phyloP scores from a whole-genome alignment of 2,329 filamentous ascomycete genomes.

The Dothideomycetes sp. region DNA sequence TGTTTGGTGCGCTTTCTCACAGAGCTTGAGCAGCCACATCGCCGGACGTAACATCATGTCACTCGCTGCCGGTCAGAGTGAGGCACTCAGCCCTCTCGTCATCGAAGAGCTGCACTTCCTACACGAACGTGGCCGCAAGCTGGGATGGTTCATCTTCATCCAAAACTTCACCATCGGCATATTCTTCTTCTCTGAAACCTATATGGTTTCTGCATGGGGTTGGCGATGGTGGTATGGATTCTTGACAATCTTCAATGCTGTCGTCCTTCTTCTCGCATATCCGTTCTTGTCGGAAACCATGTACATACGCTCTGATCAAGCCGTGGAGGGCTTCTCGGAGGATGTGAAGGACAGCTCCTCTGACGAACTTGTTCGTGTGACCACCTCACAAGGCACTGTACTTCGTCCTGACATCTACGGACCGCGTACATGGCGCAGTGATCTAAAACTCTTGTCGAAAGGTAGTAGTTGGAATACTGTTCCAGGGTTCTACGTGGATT shows the following conservation, averaged over 20 bases:
- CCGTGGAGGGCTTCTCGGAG: slow-evolving; percentile 2
- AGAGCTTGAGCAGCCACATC: slow-evolving; percentile 20
- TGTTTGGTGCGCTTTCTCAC: slow-evolving; percentile 20
- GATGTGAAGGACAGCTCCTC: slow-evolving; percentile 5
- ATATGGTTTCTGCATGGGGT: neutral
- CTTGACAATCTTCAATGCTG: neutral
- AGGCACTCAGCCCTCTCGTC: slow-evolving; percentile 19
- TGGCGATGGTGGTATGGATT: neutral
- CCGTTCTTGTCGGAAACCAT: neutral
- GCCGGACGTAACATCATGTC: slow-evolving; percentile 23
- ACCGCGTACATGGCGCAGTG: slow-evolving; percentile 6
- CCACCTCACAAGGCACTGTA: slow-evolving; percentile 2
- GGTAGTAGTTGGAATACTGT: slow-evolving; percentile 2
- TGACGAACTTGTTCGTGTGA: slow-evolving; percentile 10
- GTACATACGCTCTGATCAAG: neutral
- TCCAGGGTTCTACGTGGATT: slow-evolving; percentile 19
- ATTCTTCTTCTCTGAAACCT: neutral
- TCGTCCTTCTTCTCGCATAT: neutral
- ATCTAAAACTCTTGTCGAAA: slow-evolving; percentile 6
- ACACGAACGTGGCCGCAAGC: slow-evolving; percentile 11
- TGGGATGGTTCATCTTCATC: neutral
- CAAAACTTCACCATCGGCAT: neutral
- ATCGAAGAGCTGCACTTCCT: slow-evolving; percentile 16
- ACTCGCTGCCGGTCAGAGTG: slow-evolving; percentile 22
- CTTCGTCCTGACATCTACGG: slow-evolving; percentile 8